Evolutionary conservation across 2,329 filamentous ascomycete species (phyloP).

Genomic region (Epichloe typhina): DNA sequence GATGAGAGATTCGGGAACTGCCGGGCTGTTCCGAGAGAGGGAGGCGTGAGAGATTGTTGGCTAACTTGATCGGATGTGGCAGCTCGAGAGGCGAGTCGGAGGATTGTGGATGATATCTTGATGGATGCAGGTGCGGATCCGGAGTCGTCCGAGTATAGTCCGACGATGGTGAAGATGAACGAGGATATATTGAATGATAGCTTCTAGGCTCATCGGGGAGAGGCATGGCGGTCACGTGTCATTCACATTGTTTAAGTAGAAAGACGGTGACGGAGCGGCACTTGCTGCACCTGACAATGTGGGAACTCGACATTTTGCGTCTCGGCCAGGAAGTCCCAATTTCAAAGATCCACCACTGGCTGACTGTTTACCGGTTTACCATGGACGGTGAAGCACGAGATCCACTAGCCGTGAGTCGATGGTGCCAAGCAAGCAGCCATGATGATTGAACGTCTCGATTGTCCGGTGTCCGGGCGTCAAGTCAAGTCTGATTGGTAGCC

Average conservation of each 20-base stretch:
- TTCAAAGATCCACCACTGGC: no score
- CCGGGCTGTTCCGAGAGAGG: neutral
- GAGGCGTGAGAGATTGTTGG: neutral
- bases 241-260: no score
- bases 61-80: neutral
- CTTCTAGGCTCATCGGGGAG: conserved; percentile 29
- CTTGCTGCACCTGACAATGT: neutral
- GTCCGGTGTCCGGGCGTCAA: no score
- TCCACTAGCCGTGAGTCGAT: neutral
- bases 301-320: neutral
- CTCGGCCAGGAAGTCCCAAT: no score
- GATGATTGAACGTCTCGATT: neutral
- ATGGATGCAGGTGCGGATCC: conserved; percentile 56
- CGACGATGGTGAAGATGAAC: conserved; percentile 53
- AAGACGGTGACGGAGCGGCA: neutral
- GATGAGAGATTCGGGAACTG: neutral
- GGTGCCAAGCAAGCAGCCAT: neutral
- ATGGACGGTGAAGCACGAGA: neutral
- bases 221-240: no score
- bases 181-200: conserved; percentile 49
- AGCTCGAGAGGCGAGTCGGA: conserved; percentile 69
- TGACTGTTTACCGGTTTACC: no score
- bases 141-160: conserved; percentile 45
- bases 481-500: no score
- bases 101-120: conserved; percentile 70